Percentiles rank a stretch among this genome's conserved stretches.
phyloP scores from a whole-genome alignment of 192 early-diverging fungal species.

The Coemansia sp. region DNA sequence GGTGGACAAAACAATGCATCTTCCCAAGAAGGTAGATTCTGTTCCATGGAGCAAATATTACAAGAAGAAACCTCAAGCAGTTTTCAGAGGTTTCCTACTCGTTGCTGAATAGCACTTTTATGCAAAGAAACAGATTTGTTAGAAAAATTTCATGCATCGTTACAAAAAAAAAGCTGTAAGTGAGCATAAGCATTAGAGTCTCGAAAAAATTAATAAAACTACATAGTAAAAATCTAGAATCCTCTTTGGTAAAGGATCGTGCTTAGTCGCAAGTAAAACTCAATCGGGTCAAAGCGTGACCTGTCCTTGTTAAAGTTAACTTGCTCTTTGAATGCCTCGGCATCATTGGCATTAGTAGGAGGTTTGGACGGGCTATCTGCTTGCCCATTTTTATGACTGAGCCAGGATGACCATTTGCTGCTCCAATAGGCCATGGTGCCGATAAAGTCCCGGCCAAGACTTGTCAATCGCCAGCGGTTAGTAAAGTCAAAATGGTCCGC shows the following conservation, averaged over 20 bases:
- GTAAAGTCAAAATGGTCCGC: constrained; percentile 92
- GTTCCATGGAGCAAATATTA: too few relatives aligned
- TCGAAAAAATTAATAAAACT: constrained; percentile 1
- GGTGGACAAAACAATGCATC: constrained; percentile 25
- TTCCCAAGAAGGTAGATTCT: constrained; percentile 15
- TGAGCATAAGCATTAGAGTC: too few relatives aligned
- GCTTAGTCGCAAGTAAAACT: constrained; percentile 70
- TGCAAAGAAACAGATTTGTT: too few relatives aligned
- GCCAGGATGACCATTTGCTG: constrained; percentile 46
- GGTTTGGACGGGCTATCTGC: not conserved
- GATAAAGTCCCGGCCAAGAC: constrained; percentile 41
- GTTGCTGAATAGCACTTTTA: too few relatives aligned
- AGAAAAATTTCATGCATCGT: too few relatives aligned
- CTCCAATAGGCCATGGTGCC: constrained; percentile 40
- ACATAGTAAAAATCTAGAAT: constrained; percentile 20
- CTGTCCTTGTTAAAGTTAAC: constrained; percentile 5
- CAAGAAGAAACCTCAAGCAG: too few relatives aligned
- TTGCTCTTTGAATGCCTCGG: too few relatives aligned
- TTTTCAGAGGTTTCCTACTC: too few relatives aligned
- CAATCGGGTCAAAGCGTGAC: constrained; percentile 63
- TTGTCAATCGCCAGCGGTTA: constrained; percentile 43
- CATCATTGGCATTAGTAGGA: not conserved
- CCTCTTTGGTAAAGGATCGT: constrained; percentile 66
- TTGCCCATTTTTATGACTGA: constrained; percentile 8
- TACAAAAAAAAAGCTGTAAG: too few relatives aligned